Evolutionary conservation across 805 yeast species (phyloP).

Genomic region (Saturnispora diversa): DNA sequence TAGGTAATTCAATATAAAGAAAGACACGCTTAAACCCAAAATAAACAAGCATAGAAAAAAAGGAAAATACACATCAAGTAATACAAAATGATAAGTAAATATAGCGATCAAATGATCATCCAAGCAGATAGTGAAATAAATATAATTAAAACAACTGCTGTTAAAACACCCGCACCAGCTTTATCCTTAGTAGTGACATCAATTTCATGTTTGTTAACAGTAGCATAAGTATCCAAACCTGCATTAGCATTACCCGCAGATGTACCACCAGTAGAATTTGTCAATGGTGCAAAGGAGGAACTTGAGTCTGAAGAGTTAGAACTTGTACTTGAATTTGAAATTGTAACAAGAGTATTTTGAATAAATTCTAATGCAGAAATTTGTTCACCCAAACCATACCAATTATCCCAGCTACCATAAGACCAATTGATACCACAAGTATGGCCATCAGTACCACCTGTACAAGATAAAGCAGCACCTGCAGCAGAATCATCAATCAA

Average conservation of each 20-base stretch:
- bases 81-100: neutral
- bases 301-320: no score
- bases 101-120: slow-evolving; percentile 44
- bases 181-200: slow-evolving; percentile 53
- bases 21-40: no score
- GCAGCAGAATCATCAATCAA: slow-evolving; percentile 37
- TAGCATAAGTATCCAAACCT: slow-evolving; percentile 49
- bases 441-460: slow-evolving; percentile 78
- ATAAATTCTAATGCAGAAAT: slow-evolving; percentile 66
- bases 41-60: neutral
- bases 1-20: no score
- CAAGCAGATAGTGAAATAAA: slow-evolving; percentile 65
- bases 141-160: slow-evolving; percentile 60
- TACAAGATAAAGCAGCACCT: slow-evolving; percentile 73
- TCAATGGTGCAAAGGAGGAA: slow-evolving; percentile 66
- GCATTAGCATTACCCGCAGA: slow-evolving; percentile 49
- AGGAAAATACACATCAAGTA: neutral
- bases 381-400: slow-evolving; percentile 79
- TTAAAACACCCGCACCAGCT: slow-evolving; percentile 86
- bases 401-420: slow-evolving; percentile 49
- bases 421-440: slow-evolving; percentile 82
- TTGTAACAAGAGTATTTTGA: slow-evolving; percentile 36
- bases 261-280: slow-evolving; percentile 59
- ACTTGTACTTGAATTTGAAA: no score
- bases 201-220: slow-evolving; percentile 34